These are phyloP conservation scores for Penicillium sp. DNA, from an alignment of 2,329 filamentous ascomycete species.

Conservation along the genomic window DNA sequence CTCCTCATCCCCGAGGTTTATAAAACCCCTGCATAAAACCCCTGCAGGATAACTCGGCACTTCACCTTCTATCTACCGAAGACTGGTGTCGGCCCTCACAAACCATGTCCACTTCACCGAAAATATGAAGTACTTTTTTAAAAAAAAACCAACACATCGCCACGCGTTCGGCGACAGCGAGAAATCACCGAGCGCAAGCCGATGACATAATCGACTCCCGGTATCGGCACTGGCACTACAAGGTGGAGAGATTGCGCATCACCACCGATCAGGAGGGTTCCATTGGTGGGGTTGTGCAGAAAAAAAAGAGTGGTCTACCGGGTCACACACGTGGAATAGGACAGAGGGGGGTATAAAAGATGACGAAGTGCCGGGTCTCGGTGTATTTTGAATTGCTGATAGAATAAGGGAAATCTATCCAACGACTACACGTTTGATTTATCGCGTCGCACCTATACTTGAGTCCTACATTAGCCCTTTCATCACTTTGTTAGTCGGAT, in stretches of 20 bases:
- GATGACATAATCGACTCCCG: constrained; percentile 25
- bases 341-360: constrained; percentile 17
- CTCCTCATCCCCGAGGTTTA: not conserved
- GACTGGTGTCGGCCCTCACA: not conserved
- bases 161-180: constrained; percentile 14
- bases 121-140: not conserved
- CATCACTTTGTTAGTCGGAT: not conserved
- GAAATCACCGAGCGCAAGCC: constrained; percentile 17
- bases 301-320: constrained; percentile 18
- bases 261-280: constrained; percentile 18
- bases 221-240: constrained; percentile 26
- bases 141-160: not conserved
- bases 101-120: not conserved
- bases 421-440: not conserved
- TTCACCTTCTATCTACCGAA: not conserved
- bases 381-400: not conserved
- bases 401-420: not conserved
- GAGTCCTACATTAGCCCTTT: not conserved
- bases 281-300: constrained; percentile 22
- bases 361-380: not conserved
- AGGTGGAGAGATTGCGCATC: constrained; percentile 25
- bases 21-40: not conserved
- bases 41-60: not conserved
- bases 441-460: too few relatives aligned
- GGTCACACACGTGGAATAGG: constrained; percentile 17